Percentiles rank a stretch among this genome's conserved stretches.
These are phyloP conservation scores for Neostapfia colusana DNA, from an alignment of 176 grass and related monocot species.

Conservation along the genomic window DNA sequence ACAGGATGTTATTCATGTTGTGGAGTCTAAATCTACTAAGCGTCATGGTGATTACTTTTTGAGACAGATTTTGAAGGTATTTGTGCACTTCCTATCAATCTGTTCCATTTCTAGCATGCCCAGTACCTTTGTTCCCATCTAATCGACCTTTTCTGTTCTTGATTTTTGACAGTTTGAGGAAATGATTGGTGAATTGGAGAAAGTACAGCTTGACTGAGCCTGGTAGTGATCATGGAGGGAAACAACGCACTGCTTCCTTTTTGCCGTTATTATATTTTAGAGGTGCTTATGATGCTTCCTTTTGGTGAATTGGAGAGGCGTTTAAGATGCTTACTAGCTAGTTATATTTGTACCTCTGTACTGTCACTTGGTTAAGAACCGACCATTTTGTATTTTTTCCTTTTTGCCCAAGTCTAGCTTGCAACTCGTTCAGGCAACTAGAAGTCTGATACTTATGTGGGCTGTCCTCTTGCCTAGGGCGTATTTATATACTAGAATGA, in stretches of 20 bases:
- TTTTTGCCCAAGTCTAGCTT: background rate
- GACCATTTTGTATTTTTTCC: background rate
- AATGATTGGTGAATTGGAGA: slow-evolving; percentile 84
- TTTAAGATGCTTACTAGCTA: slow-evolving; percentile 22
- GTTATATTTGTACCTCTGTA: slow-evolving; percentile 18
- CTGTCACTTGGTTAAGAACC: slow-evolving; percentile 1
- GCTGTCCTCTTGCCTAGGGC: background rate
- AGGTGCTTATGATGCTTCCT: slow-evolving; percentile 21
- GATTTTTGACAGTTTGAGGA: slow-evolving; percentile 71
- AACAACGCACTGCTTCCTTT: slow-evolving; percentile 9
- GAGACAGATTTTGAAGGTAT: slow-evolving; percentile 96
- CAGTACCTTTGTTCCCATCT: background rate
- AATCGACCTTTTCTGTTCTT: background rate
- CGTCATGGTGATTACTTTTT: slow-evolving; percentile 88
- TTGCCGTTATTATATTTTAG: slow-evolving; percentile 30
- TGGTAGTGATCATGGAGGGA: slow-evolving; percentile 13
- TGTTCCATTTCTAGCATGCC: background rate
- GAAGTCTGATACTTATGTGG: background rate
- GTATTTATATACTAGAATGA: background rate
- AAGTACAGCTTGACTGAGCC: slow-evolving; percentile 74
- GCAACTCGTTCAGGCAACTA: background rate
- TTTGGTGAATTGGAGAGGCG: too few species aligned
- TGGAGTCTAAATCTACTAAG: slow-evolving; percentile 77
- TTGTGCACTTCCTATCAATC: background rate
- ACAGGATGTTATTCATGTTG: slow-evolving; percentile 86